Evolutionary conservation across 1,139 yeast species (phyloP).

Genomic region (Suhomyces panamericanus): DNA sequence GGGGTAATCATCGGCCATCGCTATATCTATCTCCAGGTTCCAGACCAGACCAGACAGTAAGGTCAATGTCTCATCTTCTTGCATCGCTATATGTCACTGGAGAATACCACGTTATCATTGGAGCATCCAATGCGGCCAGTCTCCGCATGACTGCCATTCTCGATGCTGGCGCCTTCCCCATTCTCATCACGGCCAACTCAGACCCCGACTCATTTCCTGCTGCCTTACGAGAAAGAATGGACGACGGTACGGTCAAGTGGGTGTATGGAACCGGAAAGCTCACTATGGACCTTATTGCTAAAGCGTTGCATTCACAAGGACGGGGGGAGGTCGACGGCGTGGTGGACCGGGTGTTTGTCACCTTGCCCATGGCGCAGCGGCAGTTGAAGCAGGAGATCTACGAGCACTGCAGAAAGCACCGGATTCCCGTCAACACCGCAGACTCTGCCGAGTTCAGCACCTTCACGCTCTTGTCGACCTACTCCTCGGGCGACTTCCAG

Average conservation of each 20-base stretch:
- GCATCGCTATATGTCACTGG: slow-evolving; percentile 52
- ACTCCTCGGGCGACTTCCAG: slow-evolving; percentile 71
- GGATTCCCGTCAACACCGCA: slow-evolving; percentile 82
- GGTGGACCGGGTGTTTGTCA: slow-evolving; percentile 76
- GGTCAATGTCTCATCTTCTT: slow-evolving; percentile 38
- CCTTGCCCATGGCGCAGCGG: slow-evolving; percentile 33
- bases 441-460: slow-evolving; percentile 74
- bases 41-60: no score
- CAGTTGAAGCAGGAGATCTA: slow-evolving; percentile 41
- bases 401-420: slow-evolving; percentile 50
- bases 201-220: slow-evolving; percentile 20
- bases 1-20: slow-evolving; percentile 11
- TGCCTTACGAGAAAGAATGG: slow-evolving; percentile 22
- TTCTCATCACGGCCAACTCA: slow-evolving; percentile 38
- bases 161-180: slow-evolving; percentile 59
- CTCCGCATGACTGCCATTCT: slow-evolving; percentile 51
- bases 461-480: slow-evolving; percentile 74
- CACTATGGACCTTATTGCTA: slow-evolving; percentile 5
- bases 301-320: slow-evolving; percentile 53
- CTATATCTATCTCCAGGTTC: neutral
- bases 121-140: slow-evolving; percentile 53
- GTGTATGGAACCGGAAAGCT: slow-evolving; percentile 35
- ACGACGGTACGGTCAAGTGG: slow-evolving; percentile 27
- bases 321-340: slow-evolving; percentile 59
- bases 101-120: slow-evolving; percentile 64